Evolutionary conservation across 306 rosid genomes (phyloP), one percentile per base, ranked within the genome.

Genomic region (Acmispon strigosus): DNA sequence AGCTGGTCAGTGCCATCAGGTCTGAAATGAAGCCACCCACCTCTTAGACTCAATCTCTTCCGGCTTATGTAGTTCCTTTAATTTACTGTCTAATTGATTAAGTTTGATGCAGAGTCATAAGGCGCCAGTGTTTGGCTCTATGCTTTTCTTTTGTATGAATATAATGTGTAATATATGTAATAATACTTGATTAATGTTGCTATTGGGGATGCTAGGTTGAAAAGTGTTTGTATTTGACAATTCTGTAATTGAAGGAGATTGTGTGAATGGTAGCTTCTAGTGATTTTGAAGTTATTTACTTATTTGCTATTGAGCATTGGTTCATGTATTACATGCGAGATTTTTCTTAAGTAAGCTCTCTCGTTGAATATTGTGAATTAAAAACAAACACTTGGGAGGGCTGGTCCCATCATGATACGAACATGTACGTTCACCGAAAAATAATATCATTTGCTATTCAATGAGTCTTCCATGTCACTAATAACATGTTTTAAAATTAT

Each of bases 1-100:
- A 87, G 48, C 74, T 89, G 76, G 94, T 83, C 13, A 72, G 82
- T 29, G 96, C 98, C 70, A 89, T 87, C 75, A 94, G 90, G 80
- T 18, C 86, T 10, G 91, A 94, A 74, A 89, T 83, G 98, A 90
- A 90, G 56, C 66, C 80, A 24, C 71, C 88, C 4, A 8, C 88
- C 4, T 8, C 78, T 75, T 81, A 84, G 29, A 72, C 13, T 24
- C 11, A 32, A 32, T 32, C 7, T 55, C 20, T 20, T 58, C 13
- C 10, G 12, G 1, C 52, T 61, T 24, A 56, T 1, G 2, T 10
- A 2, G 3, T 44, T 67, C 56, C 2, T 57, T 43, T n/a, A n/a
- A n/a, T n/a, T n/a, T 47, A 39, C 69, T 63, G 27, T 16, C 10
- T 27, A 36, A 49, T 70, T 60, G 70, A 73, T 70, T 60, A 75